Evolutionary conservation across 345 rosid species (phyloP).

Genomic region (Lumnitzera racemosa): DNA sequence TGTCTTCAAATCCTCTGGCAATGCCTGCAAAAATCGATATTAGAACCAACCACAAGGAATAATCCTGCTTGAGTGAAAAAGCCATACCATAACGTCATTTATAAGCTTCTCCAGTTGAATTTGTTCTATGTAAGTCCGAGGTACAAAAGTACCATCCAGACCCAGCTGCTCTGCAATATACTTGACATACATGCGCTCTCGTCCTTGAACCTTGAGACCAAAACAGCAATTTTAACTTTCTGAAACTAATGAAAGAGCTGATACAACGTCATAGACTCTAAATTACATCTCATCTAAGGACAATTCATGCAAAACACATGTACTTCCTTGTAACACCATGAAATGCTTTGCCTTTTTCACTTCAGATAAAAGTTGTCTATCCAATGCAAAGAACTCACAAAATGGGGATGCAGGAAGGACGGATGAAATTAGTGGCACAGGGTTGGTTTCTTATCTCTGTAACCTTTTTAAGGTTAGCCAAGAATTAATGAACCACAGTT

Average conservation of each 20-base stretch:
- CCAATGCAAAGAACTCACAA: too few relatives aligned
- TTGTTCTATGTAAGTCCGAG: constrained; percentile 95
- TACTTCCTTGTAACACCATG: too few relatives aligned
- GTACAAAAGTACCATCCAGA: constrained; percentile 80
- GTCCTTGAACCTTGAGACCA: constrained; percentile 80
- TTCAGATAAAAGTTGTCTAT: too few relatives aligned
- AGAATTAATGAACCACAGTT: too few relatives aligned
- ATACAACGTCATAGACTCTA: background rate
- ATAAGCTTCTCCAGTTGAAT: constrained; percentile 97
- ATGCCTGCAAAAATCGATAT: constrained; percentile 44
- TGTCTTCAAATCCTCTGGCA: constrained; percentile 91
- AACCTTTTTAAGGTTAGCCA: too few relatives aligned
- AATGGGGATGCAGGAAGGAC: too few relatives aligned
- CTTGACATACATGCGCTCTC: constrained; percentile 70
- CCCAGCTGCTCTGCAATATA: constrained; percentile 69
- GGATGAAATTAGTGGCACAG: too few relatives aligned
- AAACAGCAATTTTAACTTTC: constrained; percentile 5
- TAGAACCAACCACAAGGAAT: background rate
- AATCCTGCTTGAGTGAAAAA: background rate
- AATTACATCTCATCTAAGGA: too few relatives aligned
- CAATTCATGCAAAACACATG: too few relatives aligned
- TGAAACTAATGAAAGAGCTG: background rate
- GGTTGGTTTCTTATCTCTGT: too few relatives aligned
- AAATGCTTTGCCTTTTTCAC: too few relatives aligned
- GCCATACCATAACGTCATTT: constrained; percentile 89